Percentiles rank a stretch among this genome's conserved stretches.
These are phyloP conservation scores for Phytophthora gonapodyides DNA, from an alignment of 352 stramenopile genomes.

Conservation along the genomic window DNA sequence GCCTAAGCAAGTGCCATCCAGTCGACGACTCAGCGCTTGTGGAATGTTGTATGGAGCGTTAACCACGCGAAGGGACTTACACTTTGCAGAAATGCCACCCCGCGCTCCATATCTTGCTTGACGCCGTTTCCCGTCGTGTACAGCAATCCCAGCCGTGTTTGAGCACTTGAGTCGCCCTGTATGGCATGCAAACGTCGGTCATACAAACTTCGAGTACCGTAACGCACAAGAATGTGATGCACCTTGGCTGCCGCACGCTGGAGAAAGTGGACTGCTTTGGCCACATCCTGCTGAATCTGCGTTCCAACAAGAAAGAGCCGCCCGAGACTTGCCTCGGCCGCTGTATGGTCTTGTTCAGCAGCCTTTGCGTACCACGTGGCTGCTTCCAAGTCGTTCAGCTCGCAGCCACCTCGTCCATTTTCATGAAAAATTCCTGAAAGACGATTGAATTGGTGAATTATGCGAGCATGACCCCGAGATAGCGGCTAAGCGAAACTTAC, in stretches of 20 bases:
- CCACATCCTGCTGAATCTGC: constrained; percentile 38
- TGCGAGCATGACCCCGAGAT: neutral
- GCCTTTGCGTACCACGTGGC: constrained; percentile 60
- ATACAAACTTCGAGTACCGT: neutral
- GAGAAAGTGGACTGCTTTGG: constrained; percentile 69
- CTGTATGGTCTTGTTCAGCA: constrained; percentile 49
- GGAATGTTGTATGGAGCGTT: neutral
- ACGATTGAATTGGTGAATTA: neutral
- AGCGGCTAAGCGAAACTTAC: constrained; percentile 10
- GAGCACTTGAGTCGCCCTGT: constrained; percentile 49
- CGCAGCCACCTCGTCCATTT: constrained; percentile 24
- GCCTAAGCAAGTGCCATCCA: constrained; percentile 26
- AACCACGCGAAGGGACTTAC: constrained; percentile 22
- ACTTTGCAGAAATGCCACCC: constrained; percentile 51
- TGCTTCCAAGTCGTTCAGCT: constrained; percentile 30
- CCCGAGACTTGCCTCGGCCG: constrained; percentile 57
- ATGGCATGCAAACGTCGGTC: neutral
- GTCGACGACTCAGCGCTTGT: constrained; percentile 6
- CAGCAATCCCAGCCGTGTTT: constrained; percentile 52
- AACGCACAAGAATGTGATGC: neutral
- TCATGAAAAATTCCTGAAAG: constrained; percentile 45
- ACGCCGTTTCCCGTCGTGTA: constrained; percentile 54
- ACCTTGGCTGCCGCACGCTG: constrained; percentile 63
- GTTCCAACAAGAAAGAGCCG: constrained; percentile 41
- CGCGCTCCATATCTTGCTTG: constrained; percentile 61